phyloP scores from a whole-genome alignment of 1,284 basidiomycete genomes.

The Heterobasidion occidentale region DNA sequence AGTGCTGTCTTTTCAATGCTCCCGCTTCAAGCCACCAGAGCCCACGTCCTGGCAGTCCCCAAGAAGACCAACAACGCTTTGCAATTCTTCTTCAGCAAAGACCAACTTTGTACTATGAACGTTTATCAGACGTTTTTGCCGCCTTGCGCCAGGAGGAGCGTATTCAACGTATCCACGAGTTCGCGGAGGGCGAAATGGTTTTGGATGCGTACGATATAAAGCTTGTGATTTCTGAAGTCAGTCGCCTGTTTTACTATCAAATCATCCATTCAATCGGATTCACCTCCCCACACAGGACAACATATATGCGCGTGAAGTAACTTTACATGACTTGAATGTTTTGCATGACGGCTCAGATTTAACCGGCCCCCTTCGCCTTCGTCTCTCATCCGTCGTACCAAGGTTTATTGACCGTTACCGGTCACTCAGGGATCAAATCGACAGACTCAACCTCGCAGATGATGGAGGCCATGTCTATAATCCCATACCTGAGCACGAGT shows the following conservation, averaged over 20 bases:
- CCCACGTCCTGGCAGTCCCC: slow-evolving; percentile 14
- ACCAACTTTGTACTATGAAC: slow-evolving; percentile 68
- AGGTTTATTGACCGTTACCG: slow-evolving; percentile 67
- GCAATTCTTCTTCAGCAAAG: slow-evolving; percentile 45
- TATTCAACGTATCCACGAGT: slow-evolving; percentile 35
- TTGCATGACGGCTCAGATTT: slow-evolving; percentile 61
- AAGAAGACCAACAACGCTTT: slow-evolving; percentile 3
- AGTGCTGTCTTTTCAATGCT: slow-evolving; percentile 54
- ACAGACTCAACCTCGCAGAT: slow-evolving; percentile 30
- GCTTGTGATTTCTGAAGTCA: slow-evolving; percentile 57
- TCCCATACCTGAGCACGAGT: background rate
- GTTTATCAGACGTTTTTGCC: slow-evolving; percentile 57
- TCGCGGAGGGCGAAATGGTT: slow-evolving; percentile 52
- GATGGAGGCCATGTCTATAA: slow-evolving; percentile 10
- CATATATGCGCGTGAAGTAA: slow-evolving; percentile 60
- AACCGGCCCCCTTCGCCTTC: slow-evolving; percentile 55
- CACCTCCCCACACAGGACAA: slow-evolving; percentile 47
- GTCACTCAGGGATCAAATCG: slow-evolving; percentile 49
- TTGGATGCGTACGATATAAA: slow-evolving; percentile 63
- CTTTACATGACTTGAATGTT: slow-evolving; percentile 64
- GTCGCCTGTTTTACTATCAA: slow-evolving; percentile 8
- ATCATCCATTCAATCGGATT: background rate
- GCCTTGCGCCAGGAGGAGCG: slow-evolving; percentile 55
- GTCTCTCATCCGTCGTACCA: slow-evolving; percentile 39
- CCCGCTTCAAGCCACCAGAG: slow-evolving; percentile 23